These are phyloP conservation scores for Lepraria neglecta DNA, from an alignment of 495 filamentous ascomycete species.

Conservation along the genomic window DNA sequence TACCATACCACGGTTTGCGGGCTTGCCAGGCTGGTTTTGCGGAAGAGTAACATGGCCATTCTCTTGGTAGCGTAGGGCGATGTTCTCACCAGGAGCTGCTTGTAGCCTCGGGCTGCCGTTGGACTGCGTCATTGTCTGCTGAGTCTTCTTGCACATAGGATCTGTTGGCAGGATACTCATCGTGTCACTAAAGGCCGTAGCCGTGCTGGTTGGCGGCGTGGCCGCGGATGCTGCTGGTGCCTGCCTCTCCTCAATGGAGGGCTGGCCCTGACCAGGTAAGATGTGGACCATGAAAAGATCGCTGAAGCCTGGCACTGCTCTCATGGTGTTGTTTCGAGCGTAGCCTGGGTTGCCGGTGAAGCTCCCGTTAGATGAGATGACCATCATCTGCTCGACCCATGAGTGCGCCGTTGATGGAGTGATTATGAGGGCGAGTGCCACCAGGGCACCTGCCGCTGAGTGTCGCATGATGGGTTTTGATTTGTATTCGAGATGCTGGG, in stretches of 20 bases:
- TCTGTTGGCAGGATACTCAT: slow-evolving; percentile 36
- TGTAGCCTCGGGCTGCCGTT: slow-evolving; percentile 54
- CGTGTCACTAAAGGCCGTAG: slow-evolving; percentile 26
- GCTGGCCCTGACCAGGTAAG: slow-evolving; percentile 38
- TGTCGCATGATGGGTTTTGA: slow-evolving; percentile 10
- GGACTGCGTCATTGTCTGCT: slow-evolving; percentile 49
- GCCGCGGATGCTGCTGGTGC: not conserved
- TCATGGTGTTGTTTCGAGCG: slow-evolving; percentile 52
- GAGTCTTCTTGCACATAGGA: slow-evolving; percentile 50
- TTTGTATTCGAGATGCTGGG: not conserved
- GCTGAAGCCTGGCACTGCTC: slow-evolving; percentile 43
- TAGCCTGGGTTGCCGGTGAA: slow-evolving; percentile 65
- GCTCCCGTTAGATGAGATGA: slow-evolving; percentile 66
- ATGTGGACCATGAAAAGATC: slow-evolving; percentile 48
- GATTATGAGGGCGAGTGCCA: slow-evolving; percentile 34
- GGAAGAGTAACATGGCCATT: slow-evolving; percentile 82
- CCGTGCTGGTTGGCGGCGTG: slow-evolving; percentile 25
- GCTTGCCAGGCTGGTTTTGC: slow-evolving; percentile 52
- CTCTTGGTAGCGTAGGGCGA: slow-evolving; percentile 72
- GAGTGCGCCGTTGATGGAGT: slow-evolving; percentile 52
- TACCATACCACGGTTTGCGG: slow-evolving; percentile 62
- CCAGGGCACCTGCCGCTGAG: slow-evolving; percentile 24
- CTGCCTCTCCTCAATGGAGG: slow-evolving; percentile 25
- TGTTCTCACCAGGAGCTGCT: slow-evolving; percentile 58
- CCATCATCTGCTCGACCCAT: slow-evolving; percentile 70